These are phyloP conservation scores for Puccinia polysora DNA, from an alignment of 1,284 basidiomycete genomes.

Conservation along the genomic window DNA sequence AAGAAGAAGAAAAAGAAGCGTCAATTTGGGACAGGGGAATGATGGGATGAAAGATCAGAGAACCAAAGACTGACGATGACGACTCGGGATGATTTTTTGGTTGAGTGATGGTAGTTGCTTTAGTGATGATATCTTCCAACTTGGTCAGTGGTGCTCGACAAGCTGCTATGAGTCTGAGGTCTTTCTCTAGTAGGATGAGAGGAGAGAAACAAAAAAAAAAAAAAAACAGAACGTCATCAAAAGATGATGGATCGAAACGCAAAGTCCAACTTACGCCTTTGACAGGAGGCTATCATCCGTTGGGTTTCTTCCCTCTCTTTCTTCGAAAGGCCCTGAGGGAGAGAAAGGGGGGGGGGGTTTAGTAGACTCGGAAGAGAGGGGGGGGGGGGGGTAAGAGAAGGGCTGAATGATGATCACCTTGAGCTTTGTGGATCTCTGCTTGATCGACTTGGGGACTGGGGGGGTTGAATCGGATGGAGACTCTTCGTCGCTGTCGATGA, in stretches of 20 bases:
- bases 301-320: slow-evolving; percentile 36
- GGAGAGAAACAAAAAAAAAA: not conserved
- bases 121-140: slow-evolving; percentile 22
- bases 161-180: slow-evolving; percentile 14
- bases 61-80: not conserved
- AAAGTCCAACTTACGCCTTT: slow-evolving; percentile 14
- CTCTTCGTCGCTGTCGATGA: too few species aligned
- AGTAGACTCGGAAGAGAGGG: too few species aligned
- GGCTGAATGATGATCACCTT: too few species aligned
- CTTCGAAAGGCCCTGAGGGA: slow-evolving; percentile 20
- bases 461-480: too few species aligned
- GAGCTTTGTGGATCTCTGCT: too few species aligned
- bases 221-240: not conserved
- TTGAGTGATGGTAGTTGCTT: slow-evolving; percentile 3
- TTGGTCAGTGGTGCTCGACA: slow-evolving; percentile 18
- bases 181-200: slow-evolving; percentile 21
- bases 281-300: slow-evolving; percentile 10
- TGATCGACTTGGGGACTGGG: too few species aligned
- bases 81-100: not conserved
- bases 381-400: too few species aligned
- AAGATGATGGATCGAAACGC: not conserved
- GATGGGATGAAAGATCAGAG: not conserved
- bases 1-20: too few species aligned
- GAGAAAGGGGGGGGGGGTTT: too few species aligned
- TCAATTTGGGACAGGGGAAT: not conserved